Evolutionary conservation across 306 rosid species (phyloP).

Genomic region (Gastrolobium villosum): DNA sequence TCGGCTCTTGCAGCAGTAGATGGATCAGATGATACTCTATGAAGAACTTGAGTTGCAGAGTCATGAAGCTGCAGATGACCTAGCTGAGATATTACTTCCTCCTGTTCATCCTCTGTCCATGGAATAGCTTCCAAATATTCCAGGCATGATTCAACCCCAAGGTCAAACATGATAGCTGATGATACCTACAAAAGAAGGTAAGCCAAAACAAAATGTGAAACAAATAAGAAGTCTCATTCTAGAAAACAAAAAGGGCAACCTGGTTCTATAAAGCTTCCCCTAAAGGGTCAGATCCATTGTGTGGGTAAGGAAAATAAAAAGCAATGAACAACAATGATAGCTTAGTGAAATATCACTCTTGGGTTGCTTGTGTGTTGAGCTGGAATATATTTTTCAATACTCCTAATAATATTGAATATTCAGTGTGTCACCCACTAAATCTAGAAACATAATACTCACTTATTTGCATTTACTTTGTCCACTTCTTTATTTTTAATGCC

Average conservation of each 20-base stretch:
- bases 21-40: constrained; percentile 72
- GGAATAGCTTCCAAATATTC: constrained; percentile 89
- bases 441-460: no score
- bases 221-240: background rate
- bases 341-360: background rate
- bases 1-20: constrained; percentile 65
- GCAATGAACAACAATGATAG: background rate
- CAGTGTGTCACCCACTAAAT: no score
- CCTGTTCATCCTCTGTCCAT: constrained; percentile 88
- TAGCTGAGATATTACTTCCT: constrained; percentile 67
- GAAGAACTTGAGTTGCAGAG: constrained; percentile 61
- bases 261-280: no score
- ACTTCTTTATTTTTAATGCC: no score
- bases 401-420: no score
- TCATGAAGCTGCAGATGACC: constrained; percentile 71
- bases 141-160: constrained; percentile 76
- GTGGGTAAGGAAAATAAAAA: background rate
- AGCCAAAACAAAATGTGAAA: background rate
- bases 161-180: constrained; percentile 86
- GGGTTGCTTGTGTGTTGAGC: background rate
- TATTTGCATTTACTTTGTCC: no score
- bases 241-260: background rate
- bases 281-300: no score
- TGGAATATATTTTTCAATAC: background rate
- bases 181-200: constrained; percentile 67